These are phyloP conservation scores for Aspergillus nidulans DNA, from an alignment of 495 filamentous ascomycete genomes.

Conservation along the genomic window DNA sequence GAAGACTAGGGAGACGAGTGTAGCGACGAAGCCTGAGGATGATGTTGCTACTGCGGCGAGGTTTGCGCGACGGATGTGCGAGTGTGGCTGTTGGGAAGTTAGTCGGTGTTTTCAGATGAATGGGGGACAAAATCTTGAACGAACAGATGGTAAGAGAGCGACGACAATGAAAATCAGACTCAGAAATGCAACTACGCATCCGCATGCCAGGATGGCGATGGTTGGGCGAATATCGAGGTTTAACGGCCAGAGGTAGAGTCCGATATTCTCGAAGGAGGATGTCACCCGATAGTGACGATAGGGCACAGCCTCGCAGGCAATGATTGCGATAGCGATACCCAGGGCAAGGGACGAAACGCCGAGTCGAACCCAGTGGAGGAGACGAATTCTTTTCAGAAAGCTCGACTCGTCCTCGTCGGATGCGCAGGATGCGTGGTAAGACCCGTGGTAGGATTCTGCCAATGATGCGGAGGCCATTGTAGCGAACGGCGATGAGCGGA, in stretches of 20 bases:
- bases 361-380: constrained; percentile 36
- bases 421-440: constrained; percentile 27
- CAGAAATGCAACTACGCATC: constrained; percentile 35
- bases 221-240: constrained; percentile 46
- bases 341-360: constrained; percentile 34
- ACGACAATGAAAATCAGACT: constrained; percentile 38
- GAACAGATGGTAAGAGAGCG: constrained; percentile 44
- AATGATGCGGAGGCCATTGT: constrained; percentile 27
- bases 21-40: constrained; percentile 34
- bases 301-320: constrained; percentile 40
- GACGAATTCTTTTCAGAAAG: constrained; percentile 34
- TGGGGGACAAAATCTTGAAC: background rate
- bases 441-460: constrained; percentile 14
- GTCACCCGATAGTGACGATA: constrained; percentile 39
- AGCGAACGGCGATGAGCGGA: constrained; percentile 5
- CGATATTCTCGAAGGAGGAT: constrained; percentile 27
- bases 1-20: constrained; percentile 40
- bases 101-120: background rate
- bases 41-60: constrained; percentile 32
- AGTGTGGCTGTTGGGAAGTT: constrained; percentile 24
- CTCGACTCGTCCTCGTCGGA: constrained; percentile 34
- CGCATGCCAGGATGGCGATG: constrained; percentile 40
- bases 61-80: constrained; percentile 37
- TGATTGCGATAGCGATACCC: constrained; percentile 29
- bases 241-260: constrained; percentile 47